Conservation (phyloP, 306 rosid species). For the Ceratonia siliqua region DNA sequence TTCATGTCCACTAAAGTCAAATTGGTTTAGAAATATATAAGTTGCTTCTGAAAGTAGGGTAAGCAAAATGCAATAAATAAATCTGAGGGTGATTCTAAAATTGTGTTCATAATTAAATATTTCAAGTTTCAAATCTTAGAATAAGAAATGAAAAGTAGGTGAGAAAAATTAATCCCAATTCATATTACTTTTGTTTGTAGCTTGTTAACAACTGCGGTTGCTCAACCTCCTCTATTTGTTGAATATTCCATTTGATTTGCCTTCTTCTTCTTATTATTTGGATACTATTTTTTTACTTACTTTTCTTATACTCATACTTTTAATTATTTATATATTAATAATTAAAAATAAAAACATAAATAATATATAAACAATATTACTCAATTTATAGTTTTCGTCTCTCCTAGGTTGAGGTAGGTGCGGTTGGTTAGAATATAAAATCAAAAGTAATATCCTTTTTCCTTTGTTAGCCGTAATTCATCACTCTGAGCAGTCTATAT, state of each 20-base stretch:
- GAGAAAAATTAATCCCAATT: constrained; percentile 17
- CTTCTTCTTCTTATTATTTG: no score
- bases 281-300: no score
- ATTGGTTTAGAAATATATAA: constrained; percentile 29
- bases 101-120: no score
- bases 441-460: neutral
- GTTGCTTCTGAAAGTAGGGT: constrained; percentile 7
- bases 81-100: no score
- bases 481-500: no score
- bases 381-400: no score
- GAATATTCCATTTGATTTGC: neutral
- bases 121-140: neutral
- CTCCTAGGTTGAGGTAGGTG: no score
- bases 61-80: constrained; percentile 1
- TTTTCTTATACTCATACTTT: no score
- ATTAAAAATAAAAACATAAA: no score
- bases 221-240: constrained; percentile 13
- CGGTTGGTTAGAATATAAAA: neutral
- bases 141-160: constrained; percentile 22
- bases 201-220: constrained; percentile 34
- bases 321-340: no score
- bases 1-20: constrained; percentile 26
- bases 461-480: no score
- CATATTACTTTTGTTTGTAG: neutral
- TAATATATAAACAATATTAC: no score